Percentiles rank a stretch among this genome's conserved stretches.
These are phyloP conservation scores for Rhodotorula mucilaginosa DNA, from an alignment of 1,284 basidiomycete species.

Conservation along the genomic window DNA sequence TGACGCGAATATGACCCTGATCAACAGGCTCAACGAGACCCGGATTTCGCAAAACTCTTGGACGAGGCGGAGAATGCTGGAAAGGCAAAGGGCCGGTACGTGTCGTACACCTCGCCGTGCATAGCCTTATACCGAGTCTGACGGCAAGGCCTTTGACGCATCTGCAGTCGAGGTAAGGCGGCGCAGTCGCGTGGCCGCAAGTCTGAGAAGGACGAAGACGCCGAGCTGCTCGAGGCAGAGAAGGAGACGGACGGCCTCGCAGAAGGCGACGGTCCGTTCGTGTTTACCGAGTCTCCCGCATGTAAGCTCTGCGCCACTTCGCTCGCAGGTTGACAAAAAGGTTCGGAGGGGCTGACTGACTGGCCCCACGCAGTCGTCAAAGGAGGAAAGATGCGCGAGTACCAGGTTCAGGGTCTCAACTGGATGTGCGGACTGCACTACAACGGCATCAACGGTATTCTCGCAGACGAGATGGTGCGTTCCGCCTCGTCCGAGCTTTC, in stretches of 20 bases:
- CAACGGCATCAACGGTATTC: constrained; percentile 88
- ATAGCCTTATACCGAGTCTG: background rate
- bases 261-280: constrained; percentile 63
- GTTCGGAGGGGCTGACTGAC: background rate
- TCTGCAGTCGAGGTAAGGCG: constrained; percentile 44
- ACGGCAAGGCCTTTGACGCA: background rate
- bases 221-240: constrained; percentile 79
- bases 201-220: constrained; percentile 97
- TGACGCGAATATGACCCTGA: background rate
- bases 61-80: constrained; percentile 66
- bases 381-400: constrained; percentile 82
- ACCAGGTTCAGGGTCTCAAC: constrained; percentile 94
- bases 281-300: constrained; percentile 86
- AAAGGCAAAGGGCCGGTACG: constrained; percentile 63
- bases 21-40: constrained; percentile 73
- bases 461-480: constrained; percentile 88
- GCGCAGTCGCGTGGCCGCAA: constrained; percentile 58
- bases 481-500: too few species aligned
- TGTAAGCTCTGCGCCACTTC: constrained; percentile 58
- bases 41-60: constrained; percentile 85
- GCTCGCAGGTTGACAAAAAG: constrained; percentile 9
- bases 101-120: background rate
- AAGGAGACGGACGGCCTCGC: constrained; percentile 66
- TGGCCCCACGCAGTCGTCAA: constrained; percentile 64
- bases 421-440: constrained; percentile 94